Conservation (phyloP, 371 early-diverging fungal species). For the Apophysomyces elegans region DNA sequence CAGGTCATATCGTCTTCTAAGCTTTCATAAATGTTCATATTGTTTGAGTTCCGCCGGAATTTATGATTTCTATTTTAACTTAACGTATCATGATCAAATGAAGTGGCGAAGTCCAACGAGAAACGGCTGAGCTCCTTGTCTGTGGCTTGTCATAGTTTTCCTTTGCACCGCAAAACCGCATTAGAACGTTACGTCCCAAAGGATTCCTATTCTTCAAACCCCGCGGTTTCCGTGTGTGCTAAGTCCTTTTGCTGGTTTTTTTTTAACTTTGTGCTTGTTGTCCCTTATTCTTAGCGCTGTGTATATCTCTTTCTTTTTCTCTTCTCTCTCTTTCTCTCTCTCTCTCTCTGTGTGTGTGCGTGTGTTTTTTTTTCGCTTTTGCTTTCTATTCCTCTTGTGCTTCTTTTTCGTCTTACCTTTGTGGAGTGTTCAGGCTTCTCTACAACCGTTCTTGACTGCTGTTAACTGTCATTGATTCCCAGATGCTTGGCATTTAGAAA, state of each 20-base stretch:
- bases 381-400: not conserved
- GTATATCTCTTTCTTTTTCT: not conserved
- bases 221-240: constrained; percentile 1
- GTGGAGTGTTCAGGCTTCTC: too few species aligned
- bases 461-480: too few species aligned
- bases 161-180: not conserved
- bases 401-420: not conserved
- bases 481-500: constrained; percentile 9
- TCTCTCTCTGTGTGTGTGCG: not conserved
- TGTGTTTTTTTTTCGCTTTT: not conserved
- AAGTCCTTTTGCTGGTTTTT: not conserved
- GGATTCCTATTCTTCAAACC: not conserved
- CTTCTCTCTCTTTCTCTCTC: not conserved
- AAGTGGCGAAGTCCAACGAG: not conserved
- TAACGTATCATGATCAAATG: constrained; percentile 3
- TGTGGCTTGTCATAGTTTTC: constrained; percentile 3
- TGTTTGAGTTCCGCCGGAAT: not conserved
- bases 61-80: not conserved
- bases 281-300: too few species aligned
- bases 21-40: not conserved
- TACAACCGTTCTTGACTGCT: too few species aligned
- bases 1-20: not conserved
- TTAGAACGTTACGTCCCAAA: not conserved
- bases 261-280: not conserved
- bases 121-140: not conserved